Percentiles rank a stretch among this genome's conserved stretches.
Conservation (phyloP, 1,284 basidiomycete species). For the Heterobasidion occidentale region DNA sequence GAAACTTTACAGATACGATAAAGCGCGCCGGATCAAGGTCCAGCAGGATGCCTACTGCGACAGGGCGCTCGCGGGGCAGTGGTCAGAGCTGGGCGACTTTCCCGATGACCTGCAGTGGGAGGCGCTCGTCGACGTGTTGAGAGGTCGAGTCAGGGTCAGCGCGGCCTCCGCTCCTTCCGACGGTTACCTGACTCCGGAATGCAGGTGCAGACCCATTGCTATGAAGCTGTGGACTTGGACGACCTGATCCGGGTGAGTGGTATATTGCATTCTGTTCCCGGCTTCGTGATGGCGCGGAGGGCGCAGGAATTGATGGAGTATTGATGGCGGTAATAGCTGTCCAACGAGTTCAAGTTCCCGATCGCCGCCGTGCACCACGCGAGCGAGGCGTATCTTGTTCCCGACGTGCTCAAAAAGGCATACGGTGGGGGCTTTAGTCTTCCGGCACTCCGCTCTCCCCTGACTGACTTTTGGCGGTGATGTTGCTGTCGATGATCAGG, state of each 20-base stretch:
- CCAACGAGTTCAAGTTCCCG: constrained; percentile 76
- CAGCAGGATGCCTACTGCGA: constrained; percentile 65
- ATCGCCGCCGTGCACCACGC: constrained; percentile 86
- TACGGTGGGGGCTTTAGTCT: constrained; percentile 46
- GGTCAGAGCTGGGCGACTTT: constrained; percentile 54
- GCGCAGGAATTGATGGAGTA: neutral
- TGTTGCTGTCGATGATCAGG: constrained; percentile 21
- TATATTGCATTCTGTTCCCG: neutral
- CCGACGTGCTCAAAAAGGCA: constrained; percentile 62
- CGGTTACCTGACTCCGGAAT: neutral
- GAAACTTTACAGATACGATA: constrained; percentile 40
- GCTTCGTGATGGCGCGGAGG: neutral
- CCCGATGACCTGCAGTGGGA: constrained; percentile 75
- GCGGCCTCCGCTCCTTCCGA: neutral
- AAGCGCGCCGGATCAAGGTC: constrained; percentile 55
- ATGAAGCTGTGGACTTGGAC: constrained; percentile 30
- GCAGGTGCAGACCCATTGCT: constrained; percentile 17
- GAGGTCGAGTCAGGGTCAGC: constrained; percentile 58
- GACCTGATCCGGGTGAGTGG: constrained; percentile 14
- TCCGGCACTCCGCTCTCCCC: neutral
- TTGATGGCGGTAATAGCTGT: constrained; percentile 26
- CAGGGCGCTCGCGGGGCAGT: constrained; percentile 40
- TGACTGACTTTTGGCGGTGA: constrained; percentile 3
- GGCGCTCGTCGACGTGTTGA: constrained; percentile 69
- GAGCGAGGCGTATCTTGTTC: constrained; percentile 78